Percentiles rank a stretch among this genome's conserved stretches.
phyloP scores from a whole-genome alignment of 768 basidiomycete genomes.

The Hirschioporus abietinus region DNA sequence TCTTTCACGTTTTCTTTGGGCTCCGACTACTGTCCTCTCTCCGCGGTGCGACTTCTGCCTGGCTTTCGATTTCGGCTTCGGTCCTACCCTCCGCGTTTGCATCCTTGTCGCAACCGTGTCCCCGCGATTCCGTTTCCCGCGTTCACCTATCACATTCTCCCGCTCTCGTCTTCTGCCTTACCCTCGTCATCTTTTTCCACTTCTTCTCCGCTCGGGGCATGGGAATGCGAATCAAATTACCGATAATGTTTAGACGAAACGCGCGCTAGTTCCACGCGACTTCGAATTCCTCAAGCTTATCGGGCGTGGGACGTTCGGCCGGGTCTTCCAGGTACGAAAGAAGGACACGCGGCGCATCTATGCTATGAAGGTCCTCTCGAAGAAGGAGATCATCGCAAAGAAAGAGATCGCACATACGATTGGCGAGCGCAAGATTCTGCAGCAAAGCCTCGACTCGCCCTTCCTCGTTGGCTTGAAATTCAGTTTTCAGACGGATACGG shows the following conservation, averaged over 20 bases:
- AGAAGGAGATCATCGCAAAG: constrained; percentile 98
- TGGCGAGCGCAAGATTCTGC: constrained; percentile 97
- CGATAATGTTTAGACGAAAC: constrained; percentile 55
- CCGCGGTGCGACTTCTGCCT: neutral
- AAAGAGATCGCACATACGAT: constrained; percentile 99
- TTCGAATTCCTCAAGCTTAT: constrained; percentile 99
- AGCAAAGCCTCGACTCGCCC: constrained; percentile 86
- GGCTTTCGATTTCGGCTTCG: neutral
- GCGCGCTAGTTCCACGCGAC: constrained; percentile 86
- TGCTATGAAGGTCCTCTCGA: constrained; percentile 98
- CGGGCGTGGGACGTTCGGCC: constrained; percentile 96
- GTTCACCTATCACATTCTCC: constrained; percentile 11
- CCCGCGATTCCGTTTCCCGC: neutral
- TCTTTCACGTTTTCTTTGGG: neutral
- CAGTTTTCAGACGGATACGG: constrained; percentile 92
- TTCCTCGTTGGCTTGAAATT: constrained; percentile 99
- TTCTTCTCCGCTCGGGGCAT: constrained; percentile 5
- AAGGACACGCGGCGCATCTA: constrained; percentile 97
- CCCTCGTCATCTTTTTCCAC: constrained; percentile 19
- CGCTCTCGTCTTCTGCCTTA: constrained; percentile 19
- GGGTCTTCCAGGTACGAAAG: constrained; percentile 98
- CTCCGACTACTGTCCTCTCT: neutral
- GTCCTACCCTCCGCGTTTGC: neutral
- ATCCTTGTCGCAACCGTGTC: neutral
- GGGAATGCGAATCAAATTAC: constrained; percentile 9